Base-by-base conservation (phyloP, 2,329 filamentous ascomycete genomes). In the Acephala macrosclerotiorum region DNA sequence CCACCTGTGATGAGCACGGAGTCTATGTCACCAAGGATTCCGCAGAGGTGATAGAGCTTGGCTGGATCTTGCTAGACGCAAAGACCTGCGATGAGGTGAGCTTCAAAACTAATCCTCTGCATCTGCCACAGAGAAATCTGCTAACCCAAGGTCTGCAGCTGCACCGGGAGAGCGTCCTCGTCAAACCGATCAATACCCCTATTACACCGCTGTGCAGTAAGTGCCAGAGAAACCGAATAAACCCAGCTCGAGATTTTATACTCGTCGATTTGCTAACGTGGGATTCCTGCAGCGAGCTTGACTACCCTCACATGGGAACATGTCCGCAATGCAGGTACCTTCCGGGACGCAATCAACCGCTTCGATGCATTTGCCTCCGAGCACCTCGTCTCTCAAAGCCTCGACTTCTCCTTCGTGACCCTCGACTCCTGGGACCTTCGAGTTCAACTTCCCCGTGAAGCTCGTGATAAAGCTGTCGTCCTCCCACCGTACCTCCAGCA, bases 21-120 rank as follows among this genome's bases (percentile, higher is more conserved):
- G 96, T 99, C 72, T 99, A 99, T 80, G 96, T 99, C 66, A 99
- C 96, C 67, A 98, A 98, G 82, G 96, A 99, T 82, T 98, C 96
- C 66, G 96, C 96, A 69, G 96, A 99, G 84, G 96, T 99, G 72
- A 99, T 99, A 80, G 96, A 99, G 87, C 87, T 99, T 78, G 96
- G 95, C 70, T 99, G 96, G 96, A 97, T 98, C 77, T 83, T 99
- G 76, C 86, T 97, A 70, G 94, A 97, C 79, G 91, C 93, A 72
- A 96, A 95, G 83, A 91, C 88, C 70, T 91, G 94, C 75, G 94
- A 97, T 75, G 94, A 97, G 91, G 94, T 97, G 84, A 81, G 88
- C 71, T 69, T 47, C 58, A 33, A 22, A 49, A 14, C n/a, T 47
- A 20, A 45, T 60, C 49, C 35, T 29, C 59, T 60, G 18, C 25